Percentiles rank a stretch among this genome's conserved stretches.
Conservation (phyloP, 371 early-diverging fungal genomes). For the Zancudomyces culisetae region DNA sequence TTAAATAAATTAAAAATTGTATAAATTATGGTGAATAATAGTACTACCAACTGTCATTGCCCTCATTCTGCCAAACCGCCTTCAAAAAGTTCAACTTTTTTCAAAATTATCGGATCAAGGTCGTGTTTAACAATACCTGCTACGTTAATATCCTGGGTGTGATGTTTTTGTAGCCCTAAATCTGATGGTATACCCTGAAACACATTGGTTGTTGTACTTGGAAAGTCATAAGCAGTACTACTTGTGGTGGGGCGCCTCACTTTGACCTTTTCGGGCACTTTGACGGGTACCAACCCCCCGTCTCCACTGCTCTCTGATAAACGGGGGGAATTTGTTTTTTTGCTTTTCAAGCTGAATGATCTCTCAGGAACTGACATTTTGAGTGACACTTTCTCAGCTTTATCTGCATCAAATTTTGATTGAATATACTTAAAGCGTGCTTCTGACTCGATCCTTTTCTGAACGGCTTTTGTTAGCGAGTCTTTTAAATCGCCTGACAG, state of each 20-base stretch:
- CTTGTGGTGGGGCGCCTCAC: neutral
- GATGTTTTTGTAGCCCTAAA: neutral
- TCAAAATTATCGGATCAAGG: neutral
- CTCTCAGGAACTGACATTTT: too few relatives aligned
- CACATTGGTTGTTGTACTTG: too few relatives aligned
- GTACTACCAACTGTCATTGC: neutral
- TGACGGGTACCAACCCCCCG: neutral
- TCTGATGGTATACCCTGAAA: too few relatives aligned
- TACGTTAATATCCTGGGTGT: neutral
- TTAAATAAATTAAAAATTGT: neutral
- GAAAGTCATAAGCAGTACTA: too few relatives aligned
- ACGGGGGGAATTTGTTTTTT: neutral
- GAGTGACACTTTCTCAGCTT: too few relatives aligned
- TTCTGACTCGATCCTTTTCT: slow-evolving; percentile 58
- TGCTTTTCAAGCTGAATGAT: too few relatives aligned
- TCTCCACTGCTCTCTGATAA: neutral
- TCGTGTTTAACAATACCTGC: neutral
- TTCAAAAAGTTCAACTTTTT: neutral
- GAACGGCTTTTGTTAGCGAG: slow-evolving; percentile 74
- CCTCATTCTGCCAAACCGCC: neutral
- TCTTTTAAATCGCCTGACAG: slow-evolving; percentile 60
- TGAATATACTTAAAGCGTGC: slow-evolving; percentile 77
- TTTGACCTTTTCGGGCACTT: neutral
- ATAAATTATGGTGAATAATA: neutral
- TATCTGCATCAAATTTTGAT: slow-evolving; percentile 54